phyloP scores from a whole-genome alignment of 2,329 filamentous ascomycete genomes.

The Fusarium torulosum region DNA sequence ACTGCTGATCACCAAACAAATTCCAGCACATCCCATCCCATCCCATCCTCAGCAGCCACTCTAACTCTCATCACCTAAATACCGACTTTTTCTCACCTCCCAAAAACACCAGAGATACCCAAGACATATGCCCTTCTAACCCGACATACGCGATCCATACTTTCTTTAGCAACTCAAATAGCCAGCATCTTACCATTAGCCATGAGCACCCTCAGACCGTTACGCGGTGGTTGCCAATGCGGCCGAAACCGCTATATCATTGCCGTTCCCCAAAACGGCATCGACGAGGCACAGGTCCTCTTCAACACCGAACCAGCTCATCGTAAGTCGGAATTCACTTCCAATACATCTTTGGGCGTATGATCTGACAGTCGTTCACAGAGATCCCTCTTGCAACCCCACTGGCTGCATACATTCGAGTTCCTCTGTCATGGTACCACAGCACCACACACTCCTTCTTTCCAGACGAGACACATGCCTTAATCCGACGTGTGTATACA shows the following conservation, averaged over 20 bases:
- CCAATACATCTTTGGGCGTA: slow-evolving; percentile 5
- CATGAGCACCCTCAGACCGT: slow-evolving; percentile 65
- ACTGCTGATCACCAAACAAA: slow-evolving; percentile 38
- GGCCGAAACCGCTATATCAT: slow-evolving; percentile 87
- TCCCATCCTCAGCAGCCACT: slow-evolving; percentile 14
- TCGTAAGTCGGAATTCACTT: slow-evolving; percentile 67
- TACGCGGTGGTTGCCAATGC: slow-evolving; percentile 85
- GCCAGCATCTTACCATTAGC: slow-evolving; percentile 28
- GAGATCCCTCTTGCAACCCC: slow-evolving; percentile 78
- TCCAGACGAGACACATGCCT: slow-evolving; percentile 78
- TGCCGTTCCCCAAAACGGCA: slow-evolving; percentile 70
- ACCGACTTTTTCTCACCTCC: neutral
- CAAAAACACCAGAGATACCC: neutral
- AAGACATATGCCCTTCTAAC: too few relatives aligned
- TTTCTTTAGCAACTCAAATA: slow-evolving; percentile 1
- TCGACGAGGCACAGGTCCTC: slow-evolving; percentile 73
- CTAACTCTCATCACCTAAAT: slow-evolving; percentile 20
- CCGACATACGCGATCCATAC: neutral
- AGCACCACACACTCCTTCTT: slow-evolving; percentile 81
- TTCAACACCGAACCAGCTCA: slow-evolving; percentile 79
- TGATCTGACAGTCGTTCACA: slow-evolving; percentile 44
- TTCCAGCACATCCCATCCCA: slow-evolving; percentile 14
- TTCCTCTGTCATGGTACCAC: slow-evolving; percentile 85
- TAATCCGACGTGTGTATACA: slow-evolving; percentile 76
- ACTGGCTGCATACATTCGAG: slow-evolving; percentile 83